These are phyloP conservation scores for Cylindrotheca closterium DNA, from an alignment of 108 stramenopile genomes.

Conservation along the genomic window DNA sequence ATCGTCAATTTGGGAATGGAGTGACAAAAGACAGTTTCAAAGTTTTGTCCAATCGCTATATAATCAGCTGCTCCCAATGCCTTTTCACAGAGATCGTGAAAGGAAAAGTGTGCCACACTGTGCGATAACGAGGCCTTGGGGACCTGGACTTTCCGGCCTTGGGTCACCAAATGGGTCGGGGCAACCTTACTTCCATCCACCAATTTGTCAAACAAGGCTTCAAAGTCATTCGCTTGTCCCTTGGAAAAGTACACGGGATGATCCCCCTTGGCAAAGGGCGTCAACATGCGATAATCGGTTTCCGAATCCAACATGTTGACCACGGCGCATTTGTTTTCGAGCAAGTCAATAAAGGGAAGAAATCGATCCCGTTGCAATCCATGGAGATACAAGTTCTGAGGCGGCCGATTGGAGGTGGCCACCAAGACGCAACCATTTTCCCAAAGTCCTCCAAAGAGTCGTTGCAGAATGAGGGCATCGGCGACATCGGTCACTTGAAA, in stretches of 20 bases:
- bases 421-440: constrained; percentile 75
- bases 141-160: constrained; percentile 64
- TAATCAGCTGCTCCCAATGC: constrained; percentile 93
- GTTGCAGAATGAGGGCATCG: constrained; percentile 81
- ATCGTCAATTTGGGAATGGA: constrained; percentile 80
- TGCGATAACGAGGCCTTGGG: constrained; percentile 53
- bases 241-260: constrained; percentile 12
- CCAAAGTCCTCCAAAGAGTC: constrained; percentile 76
- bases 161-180: constrained; percentile 51
- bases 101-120: constrained; percentile 69
- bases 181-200: constrained; percentile 31
- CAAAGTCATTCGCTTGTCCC: constrained; percentile 18
- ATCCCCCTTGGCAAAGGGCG: constrained; percentile 7
- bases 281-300: constrained; percentile 81
- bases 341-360: constrained; percentile 91
- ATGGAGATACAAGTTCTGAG: constrained; percentile 89
- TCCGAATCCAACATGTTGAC: constrained; percentile 79
- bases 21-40: constrained; percentile 84
- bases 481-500: constrained; percentile 94
- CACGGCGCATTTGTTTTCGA: constrained; percentile 63
- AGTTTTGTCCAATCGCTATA: constrained; percentile 79
- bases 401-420: constrained; percentile 93
- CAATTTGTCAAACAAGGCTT: constrained; percentile 43
- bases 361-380: constrained; percentile 97
- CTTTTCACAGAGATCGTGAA: constrained; percentile 87